phyloP scores from a whole-genome alignment of 2,329 filamentous ascomycete species.

The Botrytis pseudocinerea region DNA sequence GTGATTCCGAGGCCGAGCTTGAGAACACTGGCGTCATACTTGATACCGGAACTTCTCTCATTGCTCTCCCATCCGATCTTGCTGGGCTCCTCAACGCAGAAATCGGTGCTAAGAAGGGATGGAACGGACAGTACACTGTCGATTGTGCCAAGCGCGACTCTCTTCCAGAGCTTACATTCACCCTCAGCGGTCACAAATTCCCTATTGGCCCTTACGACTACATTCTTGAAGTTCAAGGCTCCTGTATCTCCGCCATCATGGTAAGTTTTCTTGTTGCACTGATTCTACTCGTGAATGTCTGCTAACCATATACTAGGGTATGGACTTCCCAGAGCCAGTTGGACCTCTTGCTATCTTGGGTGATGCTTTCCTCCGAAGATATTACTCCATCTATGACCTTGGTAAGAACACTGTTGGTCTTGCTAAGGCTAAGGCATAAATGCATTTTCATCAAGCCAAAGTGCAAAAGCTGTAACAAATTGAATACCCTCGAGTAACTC shows the following conservation, averaged over 20 bases:
- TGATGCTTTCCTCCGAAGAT: conserved; percentile 80
- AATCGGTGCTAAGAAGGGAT: conserved; percentile 97
- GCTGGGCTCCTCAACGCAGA: conserved; percentile 96
- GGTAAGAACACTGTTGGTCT: conserved; percentile 87
- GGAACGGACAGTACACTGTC: conserved; percentile 93
- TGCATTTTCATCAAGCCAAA: neutral
- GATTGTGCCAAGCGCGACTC: conserved; percentile 82
- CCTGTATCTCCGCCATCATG: conserved; percentile 97
- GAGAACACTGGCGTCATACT: conserved; percentile 95
- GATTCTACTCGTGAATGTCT: conserved; percentile 55
- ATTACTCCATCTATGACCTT: conserved; percentile 96
- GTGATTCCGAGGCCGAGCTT: conserved; percentile 80
- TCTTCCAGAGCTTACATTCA: conserved; percentile 91
- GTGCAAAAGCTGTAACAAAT: conserved; percentile 19
- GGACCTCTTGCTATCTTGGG: conserved; percentile 94
- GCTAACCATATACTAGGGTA: conserved; percentile 76
- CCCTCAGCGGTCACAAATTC: conserved; percentile 88
- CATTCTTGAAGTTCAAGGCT: conserved; percentile 91
- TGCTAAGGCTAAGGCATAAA: conserved; percentile 64
- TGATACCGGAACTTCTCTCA: conserved; percentile 97
- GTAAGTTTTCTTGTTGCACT: conserved; percentile 59
- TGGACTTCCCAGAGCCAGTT: conserved; percentile 66
- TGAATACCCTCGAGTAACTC: neutral
- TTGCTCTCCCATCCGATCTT: conserved; percentile 85
- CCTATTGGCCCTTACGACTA: conserved; percentile 87